These are phyloP conservation scores for Syzygium jambos DNA, from an alignment of 345 rosid genomes.

Conservation along the genomic window DNA sequence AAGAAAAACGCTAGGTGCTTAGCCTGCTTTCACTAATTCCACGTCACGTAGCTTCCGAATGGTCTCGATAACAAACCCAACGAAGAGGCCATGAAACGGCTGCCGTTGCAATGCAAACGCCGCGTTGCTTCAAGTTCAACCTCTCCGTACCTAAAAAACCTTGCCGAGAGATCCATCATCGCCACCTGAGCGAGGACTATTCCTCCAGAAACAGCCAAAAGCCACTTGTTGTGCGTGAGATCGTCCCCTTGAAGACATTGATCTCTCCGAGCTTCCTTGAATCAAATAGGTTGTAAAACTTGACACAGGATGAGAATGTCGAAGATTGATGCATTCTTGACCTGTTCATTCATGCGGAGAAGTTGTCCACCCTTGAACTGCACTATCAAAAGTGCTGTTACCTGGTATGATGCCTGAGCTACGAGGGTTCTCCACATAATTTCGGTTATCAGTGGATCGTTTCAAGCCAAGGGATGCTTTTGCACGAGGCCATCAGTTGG, in stretches of 20 bases:
- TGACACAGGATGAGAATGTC: conserved; percentile 59
- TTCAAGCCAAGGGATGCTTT: conserved; percentile 45
- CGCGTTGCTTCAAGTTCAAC: conserved; percentile 55
- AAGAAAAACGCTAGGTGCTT: neutral
- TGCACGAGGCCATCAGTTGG: conserved; percentile 57
- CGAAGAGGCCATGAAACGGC: conserved; percentile 63
- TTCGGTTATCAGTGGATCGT: conserved; percentile 56
- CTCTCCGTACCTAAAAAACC: conserved; percentile 63
- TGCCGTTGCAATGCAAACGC: conserved; percentile 38
- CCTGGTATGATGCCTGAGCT: conserved; percentile 58
- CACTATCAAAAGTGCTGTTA: conserved; percentile 40
- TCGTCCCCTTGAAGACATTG: conserved; percentile 44
- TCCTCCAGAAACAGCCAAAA: conserved; percentile 39
- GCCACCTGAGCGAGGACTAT: conserved; percentile 39
- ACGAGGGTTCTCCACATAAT: conserved; percentile 69
- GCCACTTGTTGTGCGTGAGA: conserved; percentile 32
- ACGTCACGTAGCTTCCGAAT: conserved; percentile 33
- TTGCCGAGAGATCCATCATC: conserved; percentile 63
- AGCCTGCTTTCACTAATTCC: neutral
- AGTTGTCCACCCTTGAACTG: conserved; percentile 47
- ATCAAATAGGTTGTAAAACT: conserved; percentile 59
- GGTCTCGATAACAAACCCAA: conserved; percentile 44
- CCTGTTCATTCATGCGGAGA: conserved; percentile 32
- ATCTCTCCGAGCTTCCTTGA: conserved; percentile 62
- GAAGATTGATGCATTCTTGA: conserved; percentile 53